phyloP scores from a whole-genome alignment of 768 basidiomycete species.

The Suillus occidentalis region DNA sequence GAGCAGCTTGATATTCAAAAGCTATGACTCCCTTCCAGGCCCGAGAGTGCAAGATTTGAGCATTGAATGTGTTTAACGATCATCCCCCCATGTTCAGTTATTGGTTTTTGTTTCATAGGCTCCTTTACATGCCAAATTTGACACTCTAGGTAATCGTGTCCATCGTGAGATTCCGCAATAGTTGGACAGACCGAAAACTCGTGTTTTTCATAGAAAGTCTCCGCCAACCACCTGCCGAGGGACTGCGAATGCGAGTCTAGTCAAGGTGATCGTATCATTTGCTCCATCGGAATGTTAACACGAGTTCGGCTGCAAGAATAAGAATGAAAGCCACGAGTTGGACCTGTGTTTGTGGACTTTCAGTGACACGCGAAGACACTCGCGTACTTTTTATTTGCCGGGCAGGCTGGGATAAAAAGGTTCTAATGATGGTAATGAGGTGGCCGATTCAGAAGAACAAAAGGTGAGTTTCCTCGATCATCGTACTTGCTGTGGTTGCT shows the following conservation, averaged over 20 bases:
- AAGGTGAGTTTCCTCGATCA: not conserved
- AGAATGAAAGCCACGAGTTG: not conserved
- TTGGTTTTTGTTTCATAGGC: not conserved
- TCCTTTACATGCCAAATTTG: not conserved
- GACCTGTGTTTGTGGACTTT: not conserved
- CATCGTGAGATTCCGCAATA: not conserved
- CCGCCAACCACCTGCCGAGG: not conserved
- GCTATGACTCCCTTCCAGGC: not conserved
- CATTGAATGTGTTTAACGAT: not conserved
- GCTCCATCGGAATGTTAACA: not conserved
- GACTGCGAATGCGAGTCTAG: not conserved
- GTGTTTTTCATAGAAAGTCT: not conserved
- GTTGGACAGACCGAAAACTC: not conserved
- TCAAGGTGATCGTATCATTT: not conserved
- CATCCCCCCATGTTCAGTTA: not conserved
- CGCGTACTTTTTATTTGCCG: not conserved
- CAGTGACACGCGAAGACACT: not conserved
- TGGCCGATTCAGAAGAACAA: not conserved
- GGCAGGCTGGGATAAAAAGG: slow-evolving; percentile 3
- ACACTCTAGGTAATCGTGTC: not conserved
- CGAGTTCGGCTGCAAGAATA: not conserved
- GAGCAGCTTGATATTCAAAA: not conserved
- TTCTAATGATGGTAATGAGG: not conserved
- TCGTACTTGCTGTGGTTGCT: not conserved
- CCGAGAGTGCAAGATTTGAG: not conserved